Evolutionary conservation across 305 asterid species (phyloP).

Genomic region (Rubia peregrina): DNA sequence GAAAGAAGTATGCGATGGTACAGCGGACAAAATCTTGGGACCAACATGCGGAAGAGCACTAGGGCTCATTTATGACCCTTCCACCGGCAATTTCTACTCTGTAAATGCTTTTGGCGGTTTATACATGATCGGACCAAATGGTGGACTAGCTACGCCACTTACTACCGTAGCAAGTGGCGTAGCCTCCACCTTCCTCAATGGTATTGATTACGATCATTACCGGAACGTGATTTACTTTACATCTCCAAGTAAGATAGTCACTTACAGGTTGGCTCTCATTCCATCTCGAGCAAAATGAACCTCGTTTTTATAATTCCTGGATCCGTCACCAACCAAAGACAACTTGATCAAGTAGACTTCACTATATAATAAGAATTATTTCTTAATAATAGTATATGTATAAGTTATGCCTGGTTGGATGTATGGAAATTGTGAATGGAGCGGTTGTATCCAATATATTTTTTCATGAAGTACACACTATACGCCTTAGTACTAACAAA

Average conservation of each 20-base stretch:
- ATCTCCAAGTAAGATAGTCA: neutral
- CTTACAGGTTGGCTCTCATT: neutral
- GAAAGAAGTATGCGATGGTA: neutral
- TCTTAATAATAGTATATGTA: no score
- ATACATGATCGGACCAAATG: neutral
- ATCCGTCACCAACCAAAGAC: no score
- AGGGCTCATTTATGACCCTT: neutral
- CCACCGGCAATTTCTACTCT: neutral
- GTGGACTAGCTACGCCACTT: conserved; percentile 4
- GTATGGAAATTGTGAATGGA: no score
- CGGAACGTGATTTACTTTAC: neutral
- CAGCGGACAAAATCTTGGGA: neutral
- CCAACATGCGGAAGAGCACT: neutral
- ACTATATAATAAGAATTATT: no score
- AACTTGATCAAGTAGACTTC: no score
- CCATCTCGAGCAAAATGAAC: no score
- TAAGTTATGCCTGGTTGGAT: no score
- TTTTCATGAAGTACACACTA: neutral
- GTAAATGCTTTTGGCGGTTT: conserved; percentile 3
- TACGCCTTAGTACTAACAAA: neutral
- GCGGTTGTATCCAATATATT: no score
- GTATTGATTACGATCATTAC: neutral
- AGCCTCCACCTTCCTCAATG: neutral
- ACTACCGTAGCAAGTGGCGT: neutral
- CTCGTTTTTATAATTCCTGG: no score